Evolutionary conservation across 2,329 filamentous ascomycete species (phyloP), one percentile per base, ranked within the genome.

Genomic region (Cadophora sp.): DNA sequence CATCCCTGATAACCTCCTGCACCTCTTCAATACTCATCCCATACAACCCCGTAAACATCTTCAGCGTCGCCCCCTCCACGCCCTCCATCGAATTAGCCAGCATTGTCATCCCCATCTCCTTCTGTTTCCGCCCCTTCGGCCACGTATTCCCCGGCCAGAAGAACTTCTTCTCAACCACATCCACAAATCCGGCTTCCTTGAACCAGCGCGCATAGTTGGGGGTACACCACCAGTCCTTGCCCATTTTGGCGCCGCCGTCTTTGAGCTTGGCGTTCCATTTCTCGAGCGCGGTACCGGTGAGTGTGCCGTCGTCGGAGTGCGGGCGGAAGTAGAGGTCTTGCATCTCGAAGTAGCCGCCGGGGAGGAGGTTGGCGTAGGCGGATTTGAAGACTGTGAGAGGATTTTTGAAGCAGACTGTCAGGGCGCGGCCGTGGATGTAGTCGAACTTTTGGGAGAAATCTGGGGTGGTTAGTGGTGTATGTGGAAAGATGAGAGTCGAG

Each of bases 151-250:
- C 31, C 1, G 67, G 67, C 67, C 67, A 68, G 22, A 60, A 51
- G n/a, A 68, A 65, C 31, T 59, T 51, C 2, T 80, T 76, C 73
- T 86, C 82, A 0, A 77, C 77, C 0, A 88, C 81, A 64, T 87
- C 81, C 53, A 80, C 77, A 68, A 88, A 88, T 0, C 87, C 87
- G 0, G 82, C 84, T n/a, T 62, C 67, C 53, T 55, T 48, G 64
- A 66, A 66, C 64, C 64, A 66, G 12, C 34, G 29, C 27, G 40
- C 56, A 34, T 66, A 69, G 81, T 72, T 65, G 78, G 76, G 62
- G 80, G 79, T 72, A 34, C 71, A 73, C 58, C 61, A 67, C 69
- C 69, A 71, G 34, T 72, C 69, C 22, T 68, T 68, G 6, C 70
- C 71, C 7, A 72, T 61, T 5, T 48, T 61, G 5, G 51, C 48